These are phyloP conservation scores for Tephrocybe sp. DNA, from an alignment of 768 basidiomycete species.

Conservation along the genomic window DNA sequence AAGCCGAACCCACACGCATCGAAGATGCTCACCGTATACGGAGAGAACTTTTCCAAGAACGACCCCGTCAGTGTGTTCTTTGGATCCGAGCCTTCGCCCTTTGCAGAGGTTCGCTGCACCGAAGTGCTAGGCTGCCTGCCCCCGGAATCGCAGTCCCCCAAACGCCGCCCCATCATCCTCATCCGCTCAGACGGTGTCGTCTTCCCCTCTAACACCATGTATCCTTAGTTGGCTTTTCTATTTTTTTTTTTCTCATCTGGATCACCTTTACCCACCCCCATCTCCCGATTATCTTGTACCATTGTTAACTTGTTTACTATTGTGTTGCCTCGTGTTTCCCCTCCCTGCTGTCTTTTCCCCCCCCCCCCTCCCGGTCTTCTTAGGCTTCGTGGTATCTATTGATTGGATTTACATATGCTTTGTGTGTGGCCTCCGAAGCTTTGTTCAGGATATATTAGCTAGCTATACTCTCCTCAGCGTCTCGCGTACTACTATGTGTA, in stretches of 20 bases:
- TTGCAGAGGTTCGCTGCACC: conserved; percentile 83
- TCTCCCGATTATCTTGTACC: conserved; percentile 16
- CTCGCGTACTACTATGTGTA: conserved; percentile 14
- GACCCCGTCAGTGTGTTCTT: conserved; percentile 86
- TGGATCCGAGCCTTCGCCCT: conserved; percentile 84
- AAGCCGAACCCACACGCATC: conserved; percentile 78
- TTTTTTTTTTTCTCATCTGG: conserved; percentile 11
- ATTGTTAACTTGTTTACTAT: conserved; percentile 13
- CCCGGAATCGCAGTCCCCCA: conserved; percentile 62
- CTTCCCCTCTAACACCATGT: conserved; percentile 80
- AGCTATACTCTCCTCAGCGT: conserved; percentile 3
- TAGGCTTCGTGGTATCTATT: conserved; percentile 13
- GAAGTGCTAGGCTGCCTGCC: conserved; percentile 84
- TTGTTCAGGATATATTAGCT: conserved; percentile 16
- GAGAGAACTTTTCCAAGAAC: conserved; percentile 84
- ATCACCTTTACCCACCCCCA: neutral
- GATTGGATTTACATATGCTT: conserved; percentile 16
- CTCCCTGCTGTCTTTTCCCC: conserved; percentile 5
- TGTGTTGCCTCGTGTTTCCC: conserved; percentile 15
- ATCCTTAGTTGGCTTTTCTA: conserved; percentile 53
- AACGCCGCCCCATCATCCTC: conserved; percentile 79
- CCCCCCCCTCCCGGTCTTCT: conserved; percentile 6
- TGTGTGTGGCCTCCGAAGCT: conserved; percentile 18
- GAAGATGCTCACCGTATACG: conserved; percentile 85
- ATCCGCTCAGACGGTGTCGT: conserved; percentile 85